These are phyloP conservation scores for Ustilago esculenta DNA, from an alignment of 1,284 basidiomycete species.

Conservation along the genomic window DNA sequence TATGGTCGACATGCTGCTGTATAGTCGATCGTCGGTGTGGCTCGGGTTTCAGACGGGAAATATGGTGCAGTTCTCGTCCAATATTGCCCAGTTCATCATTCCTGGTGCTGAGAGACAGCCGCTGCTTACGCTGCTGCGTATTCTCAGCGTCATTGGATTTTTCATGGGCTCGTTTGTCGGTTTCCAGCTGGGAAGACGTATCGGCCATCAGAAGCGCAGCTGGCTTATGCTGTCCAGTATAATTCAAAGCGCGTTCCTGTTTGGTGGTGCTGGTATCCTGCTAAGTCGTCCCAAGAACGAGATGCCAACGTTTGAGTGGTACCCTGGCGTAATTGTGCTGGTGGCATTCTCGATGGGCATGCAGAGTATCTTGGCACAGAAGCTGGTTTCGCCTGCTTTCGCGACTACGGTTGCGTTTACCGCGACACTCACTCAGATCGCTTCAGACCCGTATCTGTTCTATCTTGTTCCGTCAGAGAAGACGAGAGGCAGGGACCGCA, in stretches of 20 bases:
- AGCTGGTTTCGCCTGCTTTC: conserved; percentile 56
- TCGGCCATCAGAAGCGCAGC: conserved; percentile 49
- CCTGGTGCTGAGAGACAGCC: conserved; percentile 39
- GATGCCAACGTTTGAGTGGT: conserved; percentile 50
- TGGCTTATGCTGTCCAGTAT: conserved; percentile 46
- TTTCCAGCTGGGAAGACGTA: conserved; percentile 23
- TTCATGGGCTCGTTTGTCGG: conserved; percentile 52
- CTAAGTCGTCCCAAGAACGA: conserved; percentile 50
- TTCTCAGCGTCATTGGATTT: conserved; percentile 49
- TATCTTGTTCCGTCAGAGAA: conserved; percentile 38
- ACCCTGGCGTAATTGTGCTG: conserved; percentile 48
- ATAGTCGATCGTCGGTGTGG: conserved; percentile 51
- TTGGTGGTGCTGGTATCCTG: conserved; percentile 51
- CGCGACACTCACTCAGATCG: conserved; percentile 58
- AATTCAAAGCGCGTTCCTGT: conserved; percentile 52
- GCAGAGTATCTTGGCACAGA: conserved; percentile 57
- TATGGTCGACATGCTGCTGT: conserved; percentile 56
- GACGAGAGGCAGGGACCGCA: conserved; percentile 46
- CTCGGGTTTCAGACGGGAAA: conserved; percentile 61
- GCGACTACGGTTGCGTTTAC: conserved; percentile 61
- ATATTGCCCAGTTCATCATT: conserved; percentile 59
- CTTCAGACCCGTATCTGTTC: conserved; percentile 60
- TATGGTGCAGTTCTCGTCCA: conserved; percentile 59
- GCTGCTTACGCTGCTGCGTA: conserved; percentile 49
- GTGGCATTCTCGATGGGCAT: conserved; percentile 54